Evolutionary conservation across 1,284 basidiomycete species (phyloP).

Genomic region (Ganoderma leucocontextum): DNA sequence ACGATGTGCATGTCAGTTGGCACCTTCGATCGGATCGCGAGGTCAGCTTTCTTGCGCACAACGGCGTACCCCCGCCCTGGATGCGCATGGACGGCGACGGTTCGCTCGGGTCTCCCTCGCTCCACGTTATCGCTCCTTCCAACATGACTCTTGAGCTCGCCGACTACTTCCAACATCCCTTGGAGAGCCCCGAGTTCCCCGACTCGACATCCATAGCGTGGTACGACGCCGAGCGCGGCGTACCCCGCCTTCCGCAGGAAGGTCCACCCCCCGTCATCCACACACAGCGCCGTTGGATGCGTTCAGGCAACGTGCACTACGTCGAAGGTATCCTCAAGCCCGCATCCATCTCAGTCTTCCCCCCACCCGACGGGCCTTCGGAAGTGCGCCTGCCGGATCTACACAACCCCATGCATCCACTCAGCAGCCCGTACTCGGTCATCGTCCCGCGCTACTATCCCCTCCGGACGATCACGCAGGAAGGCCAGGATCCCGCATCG

Average conservation of each 20-base stretch:
- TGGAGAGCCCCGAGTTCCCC: constrained; percentile 28
- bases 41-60: constrained; percentile 20
- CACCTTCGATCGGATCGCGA: constrained; percentile 26
- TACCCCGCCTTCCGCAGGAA: constrained; percentile 28
- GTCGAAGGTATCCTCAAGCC: constrained; percentile 18
- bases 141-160: constrained; percentile 17
- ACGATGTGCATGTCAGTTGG: constrained; percentile 30
- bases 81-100: constrained; percentile 23
- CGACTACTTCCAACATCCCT: neutral
- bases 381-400: constrained; percentile 22
- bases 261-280: constrained; percentile 18
- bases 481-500: constrained; percentile 25
- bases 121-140: constrained; percentile 27
- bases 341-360: constrained; percentile 24
- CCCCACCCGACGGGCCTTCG: constrained; percentile 11
- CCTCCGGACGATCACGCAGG: constrained; percentile 23
- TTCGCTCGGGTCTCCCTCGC: constrained; percentile 20
- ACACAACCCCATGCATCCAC: constrained; percentile 19
- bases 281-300: constrained; percentile 1
- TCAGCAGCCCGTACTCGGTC: constrained; percentile 11
- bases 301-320: constrained; percentile 17
- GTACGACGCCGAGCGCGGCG: constrained; percentile 28
- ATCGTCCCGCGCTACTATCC: constrained; percentile 38
- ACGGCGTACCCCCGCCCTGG: constrained; percentile 21
- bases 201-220: constrained; percentile 16